Conservation (phyloP, 805 yeast genomes). For the Maudiozyma bulderi region DNA sequence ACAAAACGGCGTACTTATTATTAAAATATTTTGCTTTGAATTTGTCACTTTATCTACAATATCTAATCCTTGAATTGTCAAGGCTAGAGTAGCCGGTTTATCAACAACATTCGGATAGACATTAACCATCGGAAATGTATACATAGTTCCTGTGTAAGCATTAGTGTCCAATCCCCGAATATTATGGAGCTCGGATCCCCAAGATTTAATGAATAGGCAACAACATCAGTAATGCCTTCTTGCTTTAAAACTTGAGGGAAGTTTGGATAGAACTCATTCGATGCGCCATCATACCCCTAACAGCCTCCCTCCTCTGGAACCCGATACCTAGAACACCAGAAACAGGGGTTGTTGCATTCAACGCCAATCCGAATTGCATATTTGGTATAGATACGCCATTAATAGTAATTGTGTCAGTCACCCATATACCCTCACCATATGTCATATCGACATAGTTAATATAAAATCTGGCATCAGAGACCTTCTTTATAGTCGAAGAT, state of each 20-base stretch:
- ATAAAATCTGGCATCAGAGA: constrained; percentile 19
- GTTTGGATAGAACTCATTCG: constrained; percentile 39
- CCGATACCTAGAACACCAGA: constrained; percentile 65
- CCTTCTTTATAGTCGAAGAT: constrained; percentile 11
- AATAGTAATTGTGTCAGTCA: constrained; percentile 46
- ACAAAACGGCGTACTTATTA: constrained; percentile 30
- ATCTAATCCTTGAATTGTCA: constrained; percentile 37
- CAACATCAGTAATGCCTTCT: constrained; percentile 41
- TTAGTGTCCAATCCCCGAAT: constrained; percentile 58
- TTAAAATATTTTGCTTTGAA: constrained; percentile 16
- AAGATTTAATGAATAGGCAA: constrained; percentile 50
- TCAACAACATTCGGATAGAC: constrained; percentile 19
- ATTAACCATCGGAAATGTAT: constrained; percentile 42
- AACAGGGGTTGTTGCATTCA: constrained; percentile 41
- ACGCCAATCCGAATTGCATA: constrained; percentile 61
- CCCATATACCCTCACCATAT: constrained; percentile 49
- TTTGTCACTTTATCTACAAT: constrained; percentile 10
- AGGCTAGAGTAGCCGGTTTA: constrained; percentile 35
- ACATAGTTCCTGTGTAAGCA: constrained; percentile 41
- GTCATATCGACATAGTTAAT: constrained; percentile 41
- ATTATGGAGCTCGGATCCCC: constrained; percentile 39
- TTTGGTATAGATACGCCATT: constrained; percentile 38
- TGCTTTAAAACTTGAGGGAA: constrained; percentile 48
- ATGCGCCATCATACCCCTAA: constrained; percentile 17
- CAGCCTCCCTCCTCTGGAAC: constrained; percentile 49